A percentile compares a stretch with the other conserved stretches of the same genome.
phyloP scores from a whole-genome alignment of 2,329 filamentous ascomycete genomes.

The Didymella exigua region DNA sequence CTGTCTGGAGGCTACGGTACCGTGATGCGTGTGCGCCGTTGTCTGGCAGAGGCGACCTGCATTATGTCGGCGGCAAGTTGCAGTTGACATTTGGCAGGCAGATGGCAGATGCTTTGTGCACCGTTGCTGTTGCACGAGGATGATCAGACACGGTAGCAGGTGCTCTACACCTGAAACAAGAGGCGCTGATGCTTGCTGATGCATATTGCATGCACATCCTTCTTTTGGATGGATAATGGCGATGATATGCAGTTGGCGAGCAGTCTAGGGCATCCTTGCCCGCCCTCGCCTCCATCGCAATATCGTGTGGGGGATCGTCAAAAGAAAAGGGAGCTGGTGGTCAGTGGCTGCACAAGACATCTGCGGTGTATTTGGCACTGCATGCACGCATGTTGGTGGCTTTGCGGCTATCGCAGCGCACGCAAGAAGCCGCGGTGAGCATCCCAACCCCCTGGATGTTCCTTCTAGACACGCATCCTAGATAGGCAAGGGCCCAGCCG shows the following conservation, averaged over 20 bases:
- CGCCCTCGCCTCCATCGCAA: not conserved
- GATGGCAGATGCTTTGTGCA: constrained; percentile 5
- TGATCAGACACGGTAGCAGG: constrained; percentile 6
- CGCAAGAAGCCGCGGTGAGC: constrained; percentile 4
- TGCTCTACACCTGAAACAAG: constrained; percentile 14
- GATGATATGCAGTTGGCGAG: constrained; percentile 11
- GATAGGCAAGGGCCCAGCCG: constrained; percentile 21
- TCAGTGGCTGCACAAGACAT: not conserved
- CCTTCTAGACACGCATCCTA: constrained; percentile 12
- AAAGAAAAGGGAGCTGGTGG: not conserved
- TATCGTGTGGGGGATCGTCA: constrained; percentile 12
- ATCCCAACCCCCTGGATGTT: constrained; percentile 23
- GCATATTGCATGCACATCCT: constrained; percentile 1
- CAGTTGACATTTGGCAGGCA: constrained; percentile 12
- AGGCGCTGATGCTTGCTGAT: constrained; percentile 14
- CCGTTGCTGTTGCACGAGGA: constrained; percentile 10
- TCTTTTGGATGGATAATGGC: constrained; percentile 9
- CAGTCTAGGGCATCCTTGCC: constrained; percentile 4
- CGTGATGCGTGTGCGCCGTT: constrained; percentile 1
- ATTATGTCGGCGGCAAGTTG: constrained; percentile 13
- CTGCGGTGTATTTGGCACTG: not conserved
- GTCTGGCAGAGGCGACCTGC: constrained; percentile 9
- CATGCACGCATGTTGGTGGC: constrained; percentile 2
- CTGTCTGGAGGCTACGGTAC: not conserved
- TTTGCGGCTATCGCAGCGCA: constrained; percentile 1